Evolutionary conservation across 139 green algal genomes (phyloP), one percentile per base, ranked within the genome.

Genomic region (Tetraselmis chui): DNA sequence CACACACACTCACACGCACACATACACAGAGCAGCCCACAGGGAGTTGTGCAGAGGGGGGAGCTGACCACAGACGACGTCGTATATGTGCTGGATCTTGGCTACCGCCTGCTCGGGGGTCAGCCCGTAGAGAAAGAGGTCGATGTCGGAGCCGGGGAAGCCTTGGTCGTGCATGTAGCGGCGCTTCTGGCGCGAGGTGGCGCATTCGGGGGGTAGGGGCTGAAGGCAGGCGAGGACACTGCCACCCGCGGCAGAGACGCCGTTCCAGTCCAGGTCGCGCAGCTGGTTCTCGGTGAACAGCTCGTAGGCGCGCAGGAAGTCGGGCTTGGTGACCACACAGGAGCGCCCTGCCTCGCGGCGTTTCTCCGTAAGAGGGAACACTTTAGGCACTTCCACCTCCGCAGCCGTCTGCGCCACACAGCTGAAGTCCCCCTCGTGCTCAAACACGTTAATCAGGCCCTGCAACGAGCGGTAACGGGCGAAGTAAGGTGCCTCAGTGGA

Each of bases 91-190:
- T 59, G 23, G 23, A 80, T 80, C 27, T 80, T 80, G 27, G 30
- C 31, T 28, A 26, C 31, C 27, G 76, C 76, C 22, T 23, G 22
- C 23, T 80, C 76, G 27, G 76, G 27, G 76, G 30, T 28, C 76
- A 80, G 26, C 26, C 76, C 76, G 76, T 80, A 80, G 27, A 80
- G 31, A 23, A 80, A 80, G 27, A 80, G 27, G 27, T 80, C 76
- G 22, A 80, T 23, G 76, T 80, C 76, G 22, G 26, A 59, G 76
- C 22, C 76, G 23, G 76, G 76, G 27, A 80, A 80, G 26, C 76
- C 76, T 28, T 28, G 27, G 76, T 80, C 76, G 23, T 80, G 76
- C 76, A 80, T 80, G 76, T 59, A 80, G 23, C 76, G 30, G 76
- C 76, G 76, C 26, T 29, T 30, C 27, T 28, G 22, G 27, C 31